Conservation (phyloP, 1,139 yeast species). For the Candida gigantensis region DNA sequence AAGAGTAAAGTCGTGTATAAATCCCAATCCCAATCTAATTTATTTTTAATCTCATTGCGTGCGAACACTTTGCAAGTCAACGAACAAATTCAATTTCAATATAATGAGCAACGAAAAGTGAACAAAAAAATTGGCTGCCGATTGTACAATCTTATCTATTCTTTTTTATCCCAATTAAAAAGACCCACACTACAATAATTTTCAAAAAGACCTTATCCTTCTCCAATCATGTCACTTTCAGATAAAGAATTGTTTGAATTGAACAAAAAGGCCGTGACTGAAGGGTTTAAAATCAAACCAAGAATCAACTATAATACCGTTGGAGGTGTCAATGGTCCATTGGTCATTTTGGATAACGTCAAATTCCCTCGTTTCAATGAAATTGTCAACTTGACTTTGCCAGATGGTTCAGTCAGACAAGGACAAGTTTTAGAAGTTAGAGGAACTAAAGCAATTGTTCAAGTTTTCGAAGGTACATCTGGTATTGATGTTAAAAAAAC, state of each 20-base stretch:
- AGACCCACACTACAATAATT: too few relatives aligned
- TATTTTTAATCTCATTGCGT: too few relatives aligned
- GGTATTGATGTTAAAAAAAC: slow-evolving; percentile 98
- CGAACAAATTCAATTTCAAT: too few relatives aligned
- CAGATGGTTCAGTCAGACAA: slow-evolving; percentile 91
- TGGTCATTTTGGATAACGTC: slow-evolving; percentile 93
- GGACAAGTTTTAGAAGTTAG: slow-evolving; percentile 98
- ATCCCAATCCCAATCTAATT: too few relatives aligned
- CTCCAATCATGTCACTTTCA: slow-evolving; percentile 40
- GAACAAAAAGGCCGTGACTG: slow-evolving; percentile 88
- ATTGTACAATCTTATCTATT: too few relatives aligned
- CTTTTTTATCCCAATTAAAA: too few relatives aligned
- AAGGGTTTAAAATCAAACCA: slow-evolving; percentile 88
- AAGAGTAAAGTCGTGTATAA: too few relatives aligned
- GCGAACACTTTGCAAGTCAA: too few relatives aligned
- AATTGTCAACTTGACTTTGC: slow-evolving; percentile 92
- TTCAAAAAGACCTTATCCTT: too few relatives aligned
- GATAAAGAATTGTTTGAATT: slow-evolving; percentile 69
- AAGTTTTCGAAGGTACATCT: slow-evolving; percentile 97
- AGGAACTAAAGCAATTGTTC: slow-evolving; percentile 96
- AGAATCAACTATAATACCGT: slow-evolving; percentile 93
- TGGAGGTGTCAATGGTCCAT: slow-evolving; percentile 97
- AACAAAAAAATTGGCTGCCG: too few relatives aligned
- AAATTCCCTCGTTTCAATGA: slow-evolving; percentile 96
- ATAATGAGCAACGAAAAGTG: too few relatives aligned